These are phyloP conservation scores for Wakefieldia striispora DNA, from an alignment of 768 basidiomycete genomes.

Conservation along the genomic window DNA sequence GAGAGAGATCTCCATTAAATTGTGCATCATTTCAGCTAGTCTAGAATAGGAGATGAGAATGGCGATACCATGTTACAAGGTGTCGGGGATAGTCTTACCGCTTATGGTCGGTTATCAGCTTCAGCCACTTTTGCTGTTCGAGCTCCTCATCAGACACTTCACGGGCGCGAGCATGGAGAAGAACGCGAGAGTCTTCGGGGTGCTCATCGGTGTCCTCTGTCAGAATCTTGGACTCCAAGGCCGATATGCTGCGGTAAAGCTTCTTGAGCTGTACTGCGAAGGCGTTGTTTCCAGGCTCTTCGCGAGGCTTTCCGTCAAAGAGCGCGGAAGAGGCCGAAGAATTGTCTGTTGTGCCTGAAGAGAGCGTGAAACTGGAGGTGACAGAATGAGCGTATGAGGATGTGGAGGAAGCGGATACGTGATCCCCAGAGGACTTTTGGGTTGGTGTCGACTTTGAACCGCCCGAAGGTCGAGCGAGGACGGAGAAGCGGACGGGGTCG, in stretches of 20 bases:
- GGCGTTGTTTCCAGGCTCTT: conserved; percentile 60
- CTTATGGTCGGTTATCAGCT: conserved; percentile 77
- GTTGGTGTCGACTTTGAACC: conserved; percentile 45
- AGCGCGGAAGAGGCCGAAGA: conserved; percentile 72
- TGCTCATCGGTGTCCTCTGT: conserved; percentile 58
- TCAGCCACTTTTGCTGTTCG: conserved; percentile 76
- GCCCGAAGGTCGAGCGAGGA: conserved; percentile 49
- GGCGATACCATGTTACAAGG: neutral
- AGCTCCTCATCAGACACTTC: conserved; percentile 49
- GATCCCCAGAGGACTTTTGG: conserved; percentile 66
- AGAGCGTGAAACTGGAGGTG: conserved; percentile 67
- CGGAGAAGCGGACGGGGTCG: conserved; percentile 84
- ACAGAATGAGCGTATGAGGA: conserved; percentile 73
- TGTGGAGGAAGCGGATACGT: conserved; percentile 70
- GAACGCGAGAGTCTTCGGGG: conserved; percentile 37
- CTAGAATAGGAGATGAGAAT: conserved; percentile 40
- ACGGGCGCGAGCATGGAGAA: conserved; percentile 34
- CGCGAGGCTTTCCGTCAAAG: conserved; percentile 54
- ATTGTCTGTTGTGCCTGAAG: conserved; percentile 68
- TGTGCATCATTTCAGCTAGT: conserved; percentile 87
- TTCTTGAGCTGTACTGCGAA: conserved; percentile 76
- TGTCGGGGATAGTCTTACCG: conserved; percentile 48
- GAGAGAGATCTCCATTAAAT: conserved; percentile 80
- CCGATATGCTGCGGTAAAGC: conserved; percentile 79
- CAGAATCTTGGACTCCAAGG: conserved; percentile 74